Evolutionary conservation across 2,329 filamentous ascomycete species (phyloP).

Genomic region (Colletotrichum siamense): DNA sequence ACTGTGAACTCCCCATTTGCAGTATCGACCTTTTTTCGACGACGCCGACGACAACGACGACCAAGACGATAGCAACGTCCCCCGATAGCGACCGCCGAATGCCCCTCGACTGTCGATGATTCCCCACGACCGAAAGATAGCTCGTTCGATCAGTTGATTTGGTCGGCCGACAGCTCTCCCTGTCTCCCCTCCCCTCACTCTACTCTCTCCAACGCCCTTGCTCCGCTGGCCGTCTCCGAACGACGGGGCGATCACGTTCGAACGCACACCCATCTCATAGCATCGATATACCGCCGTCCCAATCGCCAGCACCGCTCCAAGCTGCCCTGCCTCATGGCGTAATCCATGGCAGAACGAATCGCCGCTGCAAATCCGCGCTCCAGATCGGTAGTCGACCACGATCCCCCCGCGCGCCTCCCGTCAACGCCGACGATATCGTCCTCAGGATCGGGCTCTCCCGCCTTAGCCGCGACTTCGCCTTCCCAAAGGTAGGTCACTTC

Average conservation of each 20-base stretch:
- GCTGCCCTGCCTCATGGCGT: slow-evolving; percentile 63
- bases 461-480: slow-evolving; percentile 18
- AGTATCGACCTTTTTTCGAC: background rate
- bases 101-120: slow-evolving; percentile 1
- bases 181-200: background rate
- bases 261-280: background rate
- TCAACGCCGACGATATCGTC: slow-evolving; percentile 34
- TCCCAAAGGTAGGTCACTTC: slow-evolving; percentile 21
- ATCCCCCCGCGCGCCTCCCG: slow-evolving; percentile 55
- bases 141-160: slow-evolving; percentile 17
- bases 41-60: slow-evolving; percentile 9
- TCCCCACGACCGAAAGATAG: background rate
- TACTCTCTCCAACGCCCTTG: background rate
- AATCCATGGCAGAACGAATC: slow-evolving; percentile 73
- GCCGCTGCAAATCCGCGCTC: slow-evolving; percentile 51
- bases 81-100: background rate
- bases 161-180: background rate
- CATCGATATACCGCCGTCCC: slow-evolving; percentile 1
- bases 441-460: slow-evolving; percentile 14
- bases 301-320: slow-evolving; percentile 6
- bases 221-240: background rate
- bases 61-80: background rate
- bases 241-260: background rate
- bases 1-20: background rate
- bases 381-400: slow-evolving; percentile 61